Base-by-base conservation (phyloP, 345 rosid genomes). In the Populus davidiana region DNA sequence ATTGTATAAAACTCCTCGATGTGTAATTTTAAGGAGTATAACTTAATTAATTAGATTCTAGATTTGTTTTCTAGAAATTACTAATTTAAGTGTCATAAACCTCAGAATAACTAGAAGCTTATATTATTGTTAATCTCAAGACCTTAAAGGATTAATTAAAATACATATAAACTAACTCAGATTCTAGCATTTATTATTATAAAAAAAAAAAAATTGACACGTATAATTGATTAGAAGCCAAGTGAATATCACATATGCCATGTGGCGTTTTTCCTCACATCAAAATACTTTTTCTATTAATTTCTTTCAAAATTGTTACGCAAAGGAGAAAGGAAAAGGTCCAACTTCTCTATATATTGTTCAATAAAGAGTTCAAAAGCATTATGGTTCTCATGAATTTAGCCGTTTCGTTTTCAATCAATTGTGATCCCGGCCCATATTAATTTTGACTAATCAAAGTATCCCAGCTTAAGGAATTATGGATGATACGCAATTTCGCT, bases 361-460 rank as follows among this genome's bases (percentile, higher is more conserved):
- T 17, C 33, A 35, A 44, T 64, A 69, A 67, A 71, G 59, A 71
- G 27, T 67, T 78, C 20, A 76, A 78, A 64, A 67, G 49, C 12
- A 72, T 75, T 39, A 71, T 43, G 54, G n/a, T 29, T 61, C 59
- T 52, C 38, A 43, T 27, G 29, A 18, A 35, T 8, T 31, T 50
- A 49, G 17, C 29, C 52, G 44, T 74, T 67, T 81, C 85, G 59
- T 66, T 85, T 84, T 74, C 85, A 76, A 29, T 38, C 50, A 64
- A 75, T 67, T 56, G 69, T 43, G 79, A 81, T 69, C 80, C 73
- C 36, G 36, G 36, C 36, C 80, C 77, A 69, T 25, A 61, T 33
- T 33, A 33, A 33, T 44, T 64, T 82, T 80, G 82, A 80, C 80
- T 72, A 54, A 77, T 82, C 76, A 69, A 63, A 54, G 36, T 27